phyloP scores from a whole-genome alignment of 2,329 filamentous ascomycete genomes.

The Pseudodiploospora longispora region DNA sequence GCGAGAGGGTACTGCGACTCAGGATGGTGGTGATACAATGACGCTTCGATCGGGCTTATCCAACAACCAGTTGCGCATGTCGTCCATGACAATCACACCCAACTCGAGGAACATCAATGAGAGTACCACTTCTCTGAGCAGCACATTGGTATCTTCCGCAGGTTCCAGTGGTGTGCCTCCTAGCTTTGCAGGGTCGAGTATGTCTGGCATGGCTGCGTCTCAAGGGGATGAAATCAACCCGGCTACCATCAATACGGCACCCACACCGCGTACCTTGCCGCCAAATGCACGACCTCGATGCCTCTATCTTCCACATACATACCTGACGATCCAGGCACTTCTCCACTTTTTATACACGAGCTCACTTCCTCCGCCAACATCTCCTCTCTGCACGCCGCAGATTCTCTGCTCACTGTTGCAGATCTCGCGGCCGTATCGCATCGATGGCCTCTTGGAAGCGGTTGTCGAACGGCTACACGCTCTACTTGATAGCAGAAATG shows the following conservation, averaged over 20 bases:
- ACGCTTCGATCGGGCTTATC: conserved; percentile 61
- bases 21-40: conserved; percentile 65
- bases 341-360: conserved; percentile 93
- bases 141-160: conserved; percentile 30
- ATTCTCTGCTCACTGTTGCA: conserved; percentile 93
- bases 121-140: conserved; percentile 38
- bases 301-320: conserved; percentile 87
- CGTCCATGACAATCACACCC: conserved; percentile 77
- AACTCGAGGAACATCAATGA: conserved; percentile 46
- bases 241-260: conserved; percentile 42
- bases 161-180: conserved; percentile 30
- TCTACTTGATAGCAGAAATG: conserved; percentile 85
- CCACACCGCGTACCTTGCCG: conserved; percentile 49
- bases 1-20: conserved; percentile 66
- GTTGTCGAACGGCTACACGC: conserved; percentile 86
- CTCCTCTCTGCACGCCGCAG: conserved; percentile 81
- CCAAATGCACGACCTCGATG: conserved; percentile 67
- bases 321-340: conserved; percentile 79
- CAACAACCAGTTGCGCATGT: conserved; percentile 59
- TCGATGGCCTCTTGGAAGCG: conserved; percentile 87
- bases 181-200: conserved; percentile 36
- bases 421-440: conserved; percentile 83
- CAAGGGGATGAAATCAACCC: conserved; percentile 34
- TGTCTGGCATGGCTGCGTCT: conserved; percentile 25
- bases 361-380: conserved; percentile 67